Evolutionary conservation across 805 yeast genomes (phyloP).

Genomic region (Saturnispora quitensis): DNA sequence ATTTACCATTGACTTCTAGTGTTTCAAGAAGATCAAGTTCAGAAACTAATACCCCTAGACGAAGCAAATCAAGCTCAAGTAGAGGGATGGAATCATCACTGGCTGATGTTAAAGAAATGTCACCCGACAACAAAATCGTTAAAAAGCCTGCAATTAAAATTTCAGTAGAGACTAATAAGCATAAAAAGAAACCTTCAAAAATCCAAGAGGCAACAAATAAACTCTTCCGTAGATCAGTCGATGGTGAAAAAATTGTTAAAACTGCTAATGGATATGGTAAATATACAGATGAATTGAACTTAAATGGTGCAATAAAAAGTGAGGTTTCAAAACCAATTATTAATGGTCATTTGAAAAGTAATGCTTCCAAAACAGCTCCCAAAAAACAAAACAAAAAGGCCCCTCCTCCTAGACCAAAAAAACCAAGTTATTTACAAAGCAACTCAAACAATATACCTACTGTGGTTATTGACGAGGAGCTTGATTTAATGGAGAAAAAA

Average conservation of each 20-base stretch:
- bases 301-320: constrained; percentile 5
- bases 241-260: constrained; percentile 28
- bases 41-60: constrained; percentile 13
- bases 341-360: constrained; percentile 1
- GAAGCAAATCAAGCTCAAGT: constrained; percentile 13
- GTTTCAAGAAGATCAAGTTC: constrained; percentile 4
- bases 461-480: constrained; percentile 30
- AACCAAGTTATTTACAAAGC: constrained; percentile 41
- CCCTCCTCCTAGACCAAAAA: constrained; percentile 52
- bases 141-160: background rate
- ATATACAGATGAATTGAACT: constrained; percentile 38
- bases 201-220: constrained; percentile 7
- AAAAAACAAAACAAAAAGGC: background rate
- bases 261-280: constrained; percentile 81
- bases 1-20: constrained; percentile 14
- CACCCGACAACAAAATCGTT: constrained; percentile 10
- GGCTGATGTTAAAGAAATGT: constrained; percentile 13
- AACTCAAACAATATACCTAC: background rate
- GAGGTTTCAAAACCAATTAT: background rate
- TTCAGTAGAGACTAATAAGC: constrained; percentile 3
- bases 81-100: constrained; percentile 1
- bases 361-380: background rate
- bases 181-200: constrained; percentile 1
- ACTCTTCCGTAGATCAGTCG: constrained; percentile 2
- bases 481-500: constrained; percentile 50